Base-by-base conservation (phyloP, 257 asterid genomes). In the Nicotiana tomentosiformis region DNA sequence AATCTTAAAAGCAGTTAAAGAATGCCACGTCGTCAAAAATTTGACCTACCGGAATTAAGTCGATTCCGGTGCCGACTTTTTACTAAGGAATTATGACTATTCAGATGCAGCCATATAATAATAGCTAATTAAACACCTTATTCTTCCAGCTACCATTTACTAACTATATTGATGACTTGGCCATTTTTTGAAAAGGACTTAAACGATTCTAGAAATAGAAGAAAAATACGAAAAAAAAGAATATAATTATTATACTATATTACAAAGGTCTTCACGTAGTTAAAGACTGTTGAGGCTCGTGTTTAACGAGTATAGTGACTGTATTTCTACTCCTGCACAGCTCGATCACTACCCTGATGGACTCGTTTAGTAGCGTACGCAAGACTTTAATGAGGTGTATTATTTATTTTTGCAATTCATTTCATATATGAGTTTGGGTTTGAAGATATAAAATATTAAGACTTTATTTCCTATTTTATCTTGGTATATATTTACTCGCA, bases 271-370 rank as follows among this genome's bases (percentile, higher is more conserved):
- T 74, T 49, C 61, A 74, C 26, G 62, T 74, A 76, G 85, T 83
- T 37, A 83, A 80, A 72, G 33, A 66, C 83, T 53, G 85, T 26
- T 77, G 70, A 49, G 72, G 77, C 83, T 86, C 87, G 89, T 86
- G 82, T 82, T 26, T 56, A 83, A 77, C 88, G 87, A 81, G 87
- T 74, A 77, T 61, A 66, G 23, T 17, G 85, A 79, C 84, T 76
- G 62, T 35, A 53, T 61, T 30, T 43, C n/a, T 29, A 23, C 16
- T 20, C 65, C 9, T 5, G 16, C 7, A 64, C 62, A n/a, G 17
- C 46, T 46, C 11, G 10, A 43, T n/a, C 66, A 76, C 33, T 39
- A 20, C 56, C 60, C 76, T 11, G 46, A 61, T 15, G 49, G 29
- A 23, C 17, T 39, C 49, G 49, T 39, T 39, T 39, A 39, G 49